Evolutionary conservation across 495 filamentous ascomycete species (phyloP).

Genomic region (Daldinia bambusicola): DNA sequence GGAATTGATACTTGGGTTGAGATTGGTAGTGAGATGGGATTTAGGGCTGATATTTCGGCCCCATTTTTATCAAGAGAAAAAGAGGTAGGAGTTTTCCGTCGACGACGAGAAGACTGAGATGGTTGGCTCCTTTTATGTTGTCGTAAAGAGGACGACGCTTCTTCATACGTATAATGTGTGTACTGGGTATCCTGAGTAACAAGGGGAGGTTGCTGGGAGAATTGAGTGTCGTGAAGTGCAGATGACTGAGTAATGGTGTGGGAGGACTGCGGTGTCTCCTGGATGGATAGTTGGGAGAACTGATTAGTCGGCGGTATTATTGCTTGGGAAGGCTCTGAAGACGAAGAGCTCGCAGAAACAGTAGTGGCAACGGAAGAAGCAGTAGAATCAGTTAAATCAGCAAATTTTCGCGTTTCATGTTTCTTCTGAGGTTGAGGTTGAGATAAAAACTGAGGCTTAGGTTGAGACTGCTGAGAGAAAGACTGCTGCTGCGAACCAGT

Average conservation of each 20-base stretch:
- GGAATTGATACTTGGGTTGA: not conserved
- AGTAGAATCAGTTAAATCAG: slow-evolving; percentile 26
- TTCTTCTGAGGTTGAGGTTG: slow-evolving; percentile 23
- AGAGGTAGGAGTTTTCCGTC: not conserved
- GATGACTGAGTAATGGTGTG: slow-evolving; percentile 16
- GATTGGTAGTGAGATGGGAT: not conserved
- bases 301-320: slow-evolving; percentile 31
- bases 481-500: slow-evolving; percentile 41
- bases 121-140: slow-evolving; percentile 10
- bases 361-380: slow-evolving; percentile 17
- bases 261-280: slow-evolving; percentile 34
- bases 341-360: slow-evolving; percentile 21
- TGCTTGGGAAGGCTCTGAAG: slow-evolving; percentile 17
- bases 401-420: slow-evolving; percentile 26
- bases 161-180: slow-evolving; percentile 23
- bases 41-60: not conserved
- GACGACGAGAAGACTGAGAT: slow-evolving; percentile 5
- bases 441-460: slow-evolving; percentile 26
- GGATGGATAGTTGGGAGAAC: slow-evolving; percentile 33
- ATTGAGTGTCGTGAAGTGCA: slow-evolving; percentile 11
- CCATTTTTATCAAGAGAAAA: not conserved
- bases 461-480: slow-evolving; percentile 34
- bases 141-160: slow-evolving; percentile 23
- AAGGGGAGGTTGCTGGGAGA: slow-evolving; percentile 8
- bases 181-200: slow-evolving; percentile 21